Evolutionary conservation across 177 flowering plant genomes (phyloP), one percentile per base, ranked within the genome.

Genomic region (Vitis hybrid): DNA sequence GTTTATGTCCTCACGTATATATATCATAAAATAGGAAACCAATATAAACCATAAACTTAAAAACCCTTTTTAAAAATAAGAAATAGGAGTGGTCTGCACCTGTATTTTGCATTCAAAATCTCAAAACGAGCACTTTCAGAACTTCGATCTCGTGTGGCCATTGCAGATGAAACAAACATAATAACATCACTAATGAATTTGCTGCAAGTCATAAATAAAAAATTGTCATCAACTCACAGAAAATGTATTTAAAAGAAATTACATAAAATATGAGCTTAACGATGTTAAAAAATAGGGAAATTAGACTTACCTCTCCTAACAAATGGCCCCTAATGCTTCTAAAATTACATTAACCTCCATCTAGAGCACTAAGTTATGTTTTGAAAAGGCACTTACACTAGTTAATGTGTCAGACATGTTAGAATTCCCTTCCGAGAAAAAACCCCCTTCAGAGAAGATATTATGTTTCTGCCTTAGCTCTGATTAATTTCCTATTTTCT

Each of bases 61-160:
- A 70, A 55, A 26, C 3, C 56, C n/a, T 69, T 50, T 14, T 16
- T 11, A 20, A 10, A 15, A 58, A 29, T 20, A 51, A 63, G 11
- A 19, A 2, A 13, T 5, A 72, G 15, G 50, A 52, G 61, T 19
- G 55, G 33, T 15, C 4, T n/a, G 50, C 57, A 91, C 99, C 99
- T 94, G 84, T 86, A 79, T 68, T 83, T 63, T 53, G 94, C 86
- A 78, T 80, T 87, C 77, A 95, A 70, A 61, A 95, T 60, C 78
- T 93, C 99, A 81, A 95, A 95, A 48, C 87, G 94, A 65, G 92
- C 97, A 81, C 87, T 78, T 65, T 95, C 99, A 78, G 97, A 79
- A 79, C 89, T 83, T 60, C 93, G 81, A 48, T 90, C 92, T 66
- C 97, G 83, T 50, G 60, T 62, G 72, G 97, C 82, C 86, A 91